Percentiles rank a stretch among this genome's conserved stretches.
Evolutionary conservation across 2,329 filamentous ascomycete genomes (phyloP).

Genomic region (Pochonia chlamydosporia): DNA sequence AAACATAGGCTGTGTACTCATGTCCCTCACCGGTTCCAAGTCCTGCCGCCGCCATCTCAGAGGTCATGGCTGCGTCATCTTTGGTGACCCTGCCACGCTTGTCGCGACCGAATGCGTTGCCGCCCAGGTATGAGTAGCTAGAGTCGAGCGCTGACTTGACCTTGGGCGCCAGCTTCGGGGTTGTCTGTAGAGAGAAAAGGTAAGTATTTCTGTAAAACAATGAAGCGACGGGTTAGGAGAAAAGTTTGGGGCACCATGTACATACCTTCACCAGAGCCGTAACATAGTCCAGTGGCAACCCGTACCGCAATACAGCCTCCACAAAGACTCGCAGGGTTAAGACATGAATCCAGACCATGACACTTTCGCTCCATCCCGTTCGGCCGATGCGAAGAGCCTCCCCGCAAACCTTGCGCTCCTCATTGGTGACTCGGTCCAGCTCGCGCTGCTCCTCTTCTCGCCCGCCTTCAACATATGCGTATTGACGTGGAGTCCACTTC

Average conservation of each 20-base stretch:
- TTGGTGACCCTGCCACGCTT: constrained; percentile 90
- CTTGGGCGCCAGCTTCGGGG: constrained; percentile 74
- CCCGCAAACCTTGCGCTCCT: constrained; percentile 88
- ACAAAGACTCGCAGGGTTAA: constrained; percentile 90
- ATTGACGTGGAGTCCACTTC: constrained; percentile 92
- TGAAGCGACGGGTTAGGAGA: neutral
- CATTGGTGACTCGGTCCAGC: constrained; percentile 71
- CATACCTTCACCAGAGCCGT: constrained; percentile 78
- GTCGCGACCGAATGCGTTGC: constrained; percentile 89
- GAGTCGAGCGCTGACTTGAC: constrained; percentile 73
- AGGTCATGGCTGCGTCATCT: constrained; percentile 73
- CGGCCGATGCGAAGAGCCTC: constrained; percentile 82
- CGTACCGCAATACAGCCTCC: constrained; percentile 95
- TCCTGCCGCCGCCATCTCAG: constrained; percentile 77
- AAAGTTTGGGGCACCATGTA: neutral
- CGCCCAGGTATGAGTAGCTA: constrained; percentile 85
- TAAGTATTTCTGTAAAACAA: neutral
- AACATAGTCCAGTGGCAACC: constrained; percentile 84
- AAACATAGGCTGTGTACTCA: constrained; percentile 95
- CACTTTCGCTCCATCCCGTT: constrained; percentile 92
- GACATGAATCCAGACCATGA: constrained; percentile 95
- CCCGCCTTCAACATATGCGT: constrained; percentile 86
- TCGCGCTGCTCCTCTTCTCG: constrained; percentile 85
- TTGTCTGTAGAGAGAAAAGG: constrained; percentile 52
- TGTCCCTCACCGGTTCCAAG: constrained; percentile 61